Conservation (phyloP, 2,329 filamentous ascomycete species). For the Epichloe amarillans region DNA sequence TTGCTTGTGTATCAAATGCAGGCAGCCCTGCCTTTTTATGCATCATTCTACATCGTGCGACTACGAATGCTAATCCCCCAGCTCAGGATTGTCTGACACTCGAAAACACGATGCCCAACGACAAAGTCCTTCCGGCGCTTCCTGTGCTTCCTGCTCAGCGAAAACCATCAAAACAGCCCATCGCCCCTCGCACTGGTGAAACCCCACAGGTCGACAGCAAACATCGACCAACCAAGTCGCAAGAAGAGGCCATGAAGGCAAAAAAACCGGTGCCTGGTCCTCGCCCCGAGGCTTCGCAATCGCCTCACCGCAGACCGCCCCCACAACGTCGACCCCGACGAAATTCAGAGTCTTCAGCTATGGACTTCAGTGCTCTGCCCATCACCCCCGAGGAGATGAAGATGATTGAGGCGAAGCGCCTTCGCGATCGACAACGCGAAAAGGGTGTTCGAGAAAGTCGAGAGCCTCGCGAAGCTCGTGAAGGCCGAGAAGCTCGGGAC, state of each 20-base stretch:
- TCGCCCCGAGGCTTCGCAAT: slow-evolving; percentile 21
- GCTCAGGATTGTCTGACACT: slow-evolving; percentile 54
- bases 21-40: not conserved
- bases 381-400: slow-evolving; percentile 40
- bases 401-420: slow-evolving; percentile 23
- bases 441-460: slow-evolving; percentile 3
- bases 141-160: slow-evolving; percentile 26
- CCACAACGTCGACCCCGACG: slow-evolving; percentile 45
- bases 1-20: not conserved
- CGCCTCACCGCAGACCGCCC: slow-evolving; percentile 22
- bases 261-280: slow-evolving; percentile 22
- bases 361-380: slow-evolving; percentile 43
- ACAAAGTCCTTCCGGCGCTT: slow-evolving; percentile 8
- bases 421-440: slow-evolving; percentile 13
- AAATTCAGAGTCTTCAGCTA: slow-evolving; percentile 68
- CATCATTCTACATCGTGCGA: too few species aligned
- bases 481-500: slow-evolving; percentile 31
- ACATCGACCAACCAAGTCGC: slow-evolving; percentile 52
- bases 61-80: slow-evolving; percentile 7
- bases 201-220: slow-evolving; percentile 27
- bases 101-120: slow-evolving; percentile 38
- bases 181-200: slow-evolving; percentile 20
- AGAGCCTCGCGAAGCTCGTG: slow-evolving; percentile 12
- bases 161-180: slow-evolving; percentile 19
- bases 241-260: slow-evolving; percentile 48